These are phyloP conservation scores for Exophiala calicioides DNA, from an alignment of 2,329 filamentous ascomycete species.

Conservation along the genomic window DNA sequence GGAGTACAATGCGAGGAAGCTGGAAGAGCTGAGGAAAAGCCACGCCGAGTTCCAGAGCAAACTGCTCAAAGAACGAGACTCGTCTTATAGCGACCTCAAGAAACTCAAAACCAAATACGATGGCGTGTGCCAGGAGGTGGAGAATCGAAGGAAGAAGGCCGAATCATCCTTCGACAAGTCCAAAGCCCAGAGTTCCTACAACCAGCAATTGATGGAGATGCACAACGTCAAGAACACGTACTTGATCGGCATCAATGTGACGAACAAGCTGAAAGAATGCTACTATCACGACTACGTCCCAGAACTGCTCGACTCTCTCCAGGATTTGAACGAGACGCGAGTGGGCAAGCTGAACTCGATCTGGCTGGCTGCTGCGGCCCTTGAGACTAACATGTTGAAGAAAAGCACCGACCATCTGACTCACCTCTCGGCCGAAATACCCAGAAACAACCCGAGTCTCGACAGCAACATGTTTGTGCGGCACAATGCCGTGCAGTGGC, in stretches of 20 bases:
- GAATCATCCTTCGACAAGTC: constrained; percentile 91
- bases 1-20: constrained; percentile 70
- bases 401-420: constrained; percentile 72
- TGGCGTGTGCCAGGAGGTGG: constrained; percentile 87
- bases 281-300: constrained; percentile 98
- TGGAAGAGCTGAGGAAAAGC: constrained; percentile 89
- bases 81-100: constrained; percentile 77
- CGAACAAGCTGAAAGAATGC: constrained; percentile 94
- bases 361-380: constrained; percentile 76
- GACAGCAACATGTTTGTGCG: constrained; percentile 98
- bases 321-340: constrained; percentile 89
- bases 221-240: constrained; percentile 99
- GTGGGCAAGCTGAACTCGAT: constrained; percentile 80
- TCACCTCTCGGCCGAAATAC: constrained; percentile 76
- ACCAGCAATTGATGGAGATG: constrained; percentile 92
- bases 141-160: constrained; percentile 90
- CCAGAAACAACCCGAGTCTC: constrained; percentile 80
- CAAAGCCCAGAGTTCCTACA: constrained; percentile 88
- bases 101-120: constrained; percentile 96
- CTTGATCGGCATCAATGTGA: constrained; percentile 91
- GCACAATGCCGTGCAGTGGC: constrained; percentile 81
- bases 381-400: constrained; percentile 78
- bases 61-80: constrained; percentile 84
- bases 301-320: constrained; percentile 83
- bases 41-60: constrained; percentile 87